Conservation (phyloP, 352 stramenopile species). For the Phytophthora ohioensis region DNA sequence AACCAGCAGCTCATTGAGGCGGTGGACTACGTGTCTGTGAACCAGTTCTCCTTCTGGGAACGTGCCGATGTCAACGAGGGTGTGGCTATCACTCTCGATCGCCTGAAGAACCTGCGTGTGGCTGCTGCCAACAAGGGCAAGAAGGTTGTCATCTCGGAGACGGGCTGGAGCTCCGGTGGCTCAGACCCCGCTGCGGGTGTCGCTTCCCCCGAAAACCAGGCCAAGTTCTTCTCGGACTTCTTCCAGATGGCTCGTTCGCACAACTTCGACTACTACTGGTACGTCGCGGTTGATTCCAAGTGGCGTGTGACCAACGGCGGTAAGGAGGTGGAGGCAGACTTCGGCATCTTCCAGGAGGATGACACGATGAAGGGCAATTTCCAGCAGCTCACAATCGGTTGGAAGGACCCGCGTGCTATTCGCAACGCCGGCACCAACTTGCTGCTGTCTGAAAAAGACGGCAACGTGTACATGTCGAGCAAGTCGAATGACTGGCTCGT, state of each 20-base stretch:
- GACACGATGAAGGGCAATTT: slow-evolving; percentile 71
- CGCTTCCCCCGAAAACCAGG: slow-evolving; percentile 60
- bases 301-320: slow-evolving; percentile 60
- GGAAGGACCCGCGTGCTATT: slow-evolving; percentile 38
- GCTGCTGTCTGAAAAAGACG: slow-evolving; percentile 50
- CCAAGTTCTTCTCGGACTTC: slow-evolving; percentile 78
- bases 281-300: slow-evolving; percentile 69
- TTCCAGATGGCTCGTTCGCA: slow-evolving; percentile 57
- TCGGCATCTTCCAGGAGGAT: slow-evolving; percentile 66
- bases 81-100: slow-evolving; percentile 57
- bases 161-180: slow-evolving; percentile 68
- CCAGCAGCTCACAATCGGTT: slow-evolving; percentile 44
- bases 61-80: slow-evolving; percentile 55
- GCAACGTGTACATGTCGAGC: slow-evolving; percentile 48
- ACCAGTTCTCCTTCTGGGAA: slow-evolving; percentile 88
- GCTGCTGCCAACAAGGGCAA: slow-evolving; percentile 62
- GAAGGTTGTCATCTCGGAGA: slow-evolving; percentile 70
- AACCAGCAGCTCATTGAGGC: slow-evolving; percentile 66
- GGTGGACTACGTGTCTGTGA: slow-evolving; percentile 75
- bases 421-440: slow-evolving; percentile 43
- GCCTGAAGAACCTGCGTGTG: slow-evolving; percentile 56
- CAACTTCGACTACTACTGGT: slow-evolving; percentile 80
- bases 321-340: slow-evolving; percentile 69
- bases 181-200: slow-evolving; percentile 37
- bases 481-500: slow-evolving; percentile 58